phyloP scores from a whole-genome alignment of 345 rosid species.

The thale cress (Arabidopsis thaliana) region TAIR10.1 NC_003071.7:14900001-14900500 shows the following conservation, averaged over 20 bases:
- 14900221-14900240: constrained; percentile 57
- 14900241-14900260: constrained; percentile 66
- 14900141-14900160: constrained; percentile 69
- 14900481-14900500: constrained; percentile 28
- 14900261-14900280: constrained; percentile 17
- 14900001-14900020: constrained; percentile 41
- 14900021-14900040: constrained; percentile 54
- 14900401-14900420: constrained; percentile 54
- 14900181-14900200: constrained; percentile 53
- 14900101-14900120: constrained; percentile 79
- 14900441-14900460: constrained; percentile 2
- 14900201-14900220: constrained; percentile 56
- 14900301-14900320: constrained; percentile 48
- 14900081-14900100: constrained; percentile 78
- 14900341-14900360: constrained; percentile 63
- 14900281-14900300: constrained; percentile 49
- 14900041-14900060: constrained; percentile 86
- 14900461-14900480: constrained; percentile 36
- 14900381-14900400: constrained; percentile 59
- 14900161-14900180: constrained; percentile 82
- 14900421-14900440: constrained; percentile 33
- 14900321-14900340: constrained; percentile 58
- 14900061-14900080: constrained; percentile 85
- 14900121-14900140: constrained; percentile 74
- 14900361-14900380: constrained; percentile 64